These are phyloP conservation scores for Pseudogymnoascus sp. DNA, from an alignment of 2,329 filamentous ascomycete species.

Conservation along the genomic window DNA sequence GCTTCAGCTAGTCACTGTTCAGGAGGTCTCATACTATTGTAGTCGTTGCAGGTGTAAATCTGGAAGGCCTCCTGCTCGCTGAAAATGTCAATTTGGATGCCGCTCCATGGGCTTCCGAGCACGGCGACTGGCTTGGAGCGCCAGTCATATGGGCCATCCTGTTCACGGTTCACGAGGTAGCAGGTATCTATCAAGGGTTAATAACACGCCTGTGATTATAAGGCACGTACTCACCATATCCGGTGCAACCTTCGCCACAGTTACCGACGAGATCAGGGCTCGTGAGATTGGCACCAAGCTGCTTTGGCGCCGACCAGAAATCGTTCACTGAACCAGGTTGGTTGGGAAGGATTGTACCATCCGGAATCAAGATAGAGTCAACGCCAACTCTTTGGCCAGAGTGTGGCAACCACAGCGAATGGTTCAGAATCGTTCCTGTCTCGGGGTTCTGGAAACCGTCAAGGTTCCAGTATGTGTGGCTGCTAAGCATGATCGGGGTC, in stretches of 20 bases:
- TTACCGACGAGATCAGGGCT: conserved; percentile 59
- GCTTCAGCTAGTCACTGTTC: conserved; percentile 29
- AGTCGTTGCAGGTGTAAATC: conserved; percentile 74
- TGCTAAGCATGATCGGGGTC: conserved; percentile 76
- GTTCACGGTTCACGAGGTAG: conserved; percentile 59
- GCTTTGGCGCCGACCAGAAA: conserved; percentile 76
- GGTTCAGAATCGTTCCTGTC: conserved; percentile 58
- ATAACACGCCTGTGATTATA: conserved; percentile 6
- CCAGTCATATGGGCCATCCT: conserved; percentile 57
- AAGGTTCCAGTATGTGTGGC: conserved; percentile 74
- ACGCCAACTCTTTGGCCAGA: conserved; percentile 61
- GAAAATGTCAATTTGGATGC: conserved; percentile 75
- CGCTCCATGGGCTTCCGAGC: conserved; percentile 66
- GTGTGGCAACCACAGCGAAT: conserved; percentile 67
- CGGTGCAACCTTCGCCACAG: conserved; percentile 75
- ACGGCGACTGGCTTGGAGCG: conserved; percentile 54
- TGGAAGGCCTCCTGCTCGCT: conserved; percentile 84
- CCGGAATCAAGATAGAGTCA: conserved; percentile 68
- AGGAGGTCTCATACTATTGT: conserved; percentile 53
- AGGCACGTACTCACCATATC: conserved; percentile 57
- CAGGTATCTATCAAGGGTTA: conserved; percentile 47
- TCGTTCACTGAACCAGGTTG: conserved; percentile 62
- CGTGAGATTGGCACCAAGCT: conserved; percentile 63
- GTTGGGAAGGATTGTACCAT: conserved; percentile 67
- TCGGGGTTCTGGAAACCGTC: conserved; percentile 71